Evolutionary conservation across 306 rosid genomes (phyloP).

Genomic region (Rosa lucieae): DNA sequence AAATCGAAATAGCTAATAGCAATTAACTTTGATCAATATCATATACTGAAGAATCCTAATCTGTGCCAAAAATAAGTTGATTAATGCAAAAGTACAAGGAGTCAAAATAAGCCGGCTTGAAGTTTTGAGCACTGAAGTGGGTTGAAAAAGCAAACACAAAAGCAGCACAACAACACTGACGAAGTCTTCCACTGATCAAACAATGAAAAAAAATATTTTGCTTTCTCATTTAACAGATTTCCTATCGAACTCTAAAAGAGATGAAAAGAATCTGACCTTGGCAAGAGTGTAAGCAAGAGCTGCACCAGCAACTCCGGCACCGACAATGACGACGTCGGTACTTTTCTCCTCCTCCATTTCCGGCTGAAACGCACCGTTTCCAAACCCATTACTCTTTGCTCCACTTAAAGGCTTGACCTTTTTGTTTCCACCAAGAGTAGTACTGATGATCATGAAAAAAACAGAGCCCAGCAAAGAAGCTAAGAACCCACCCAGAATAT

Average conservation of each 20-base stretch:
- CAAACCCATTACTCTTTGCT: constrained; percentile 3
- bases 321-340: constrained; percentile 64
- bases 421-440: constrained; percentile 32
- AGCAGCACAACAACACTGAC: background rate
- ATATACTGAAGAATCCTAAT: background rate
- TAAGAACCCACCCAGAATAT: constrained; percentile 39
- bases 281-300: constrained; percentile 95
- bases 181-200: background rate
- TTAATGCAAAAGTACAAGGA: background rate
- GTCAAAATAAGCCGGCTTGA: background rate
- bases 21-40: background rate
- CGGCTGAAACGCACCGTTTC: background rate
- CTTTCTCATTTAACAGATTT: background rate
- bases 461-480: constrained; percentile 41
- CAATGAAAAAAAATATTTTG: background rate
- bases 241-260: background rate
- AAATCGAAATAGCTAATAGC: background rate
- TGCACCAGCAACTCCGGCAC: constrained; percentile 95
- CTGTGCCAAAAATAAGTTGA: background rate
- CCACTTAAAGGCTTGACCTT: constrained; percentile 13
- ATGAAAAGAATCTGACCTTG: constrained; percentile 44
- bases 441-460: constrained; percentile 31
- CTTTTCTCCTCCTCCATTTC: constrained; percentile 13
- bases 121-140: background rate
- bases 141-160: background rate